A percentile compares a stretch with the other conserved stretches of the same genome.
phyloP scores from a whole-genome alignment of 2,329 filamentous ascomycete species.

The Akanthomyces dipterigenus region DNA sequence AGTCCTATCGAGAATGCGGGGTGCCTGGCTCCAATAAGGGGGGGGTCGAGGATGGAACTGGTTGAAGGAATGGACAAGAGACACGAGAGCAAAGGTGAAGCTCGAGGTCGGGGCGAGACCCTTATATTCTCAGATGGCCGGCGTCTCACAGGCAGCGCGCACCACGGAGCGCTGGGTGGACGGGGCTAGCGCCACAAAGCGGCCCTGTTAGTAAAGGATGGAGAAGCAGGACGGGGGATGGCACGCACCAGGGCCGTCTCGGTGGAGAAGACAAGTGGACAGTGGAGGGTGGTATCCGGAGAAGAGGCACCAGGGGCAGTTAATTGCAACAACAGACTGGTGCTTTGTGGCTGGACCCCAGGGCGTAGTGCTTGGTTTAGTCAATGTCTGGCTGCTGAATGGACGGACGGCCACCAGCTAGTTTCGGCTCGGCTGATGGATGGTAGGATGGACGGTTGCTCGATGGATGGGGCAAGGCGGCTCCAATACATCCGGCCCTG shows the following conservation, averaged over 20 bases:
- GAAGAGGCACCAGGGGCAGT: slow-evolving; percentile 5
- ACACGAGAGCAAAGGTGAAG: neutral
- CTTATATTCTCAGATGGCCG: slow-evolving; percentile 8
- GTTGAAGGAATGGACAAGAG: slow-evolving; percentile 5
- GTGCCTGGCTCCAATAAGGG: slow-evolving; percentile 5
- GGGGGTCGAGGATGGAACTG: neutral
- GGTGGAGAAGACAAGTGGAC: slow-evolving; percentile 8
- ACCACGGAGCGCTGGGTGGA: neutral
- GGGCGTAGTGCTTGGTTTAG: neutral
- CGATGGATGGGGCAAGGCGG: slow-evolving; percentile 7
- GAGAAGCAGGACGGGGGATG: slow-evolving; percentile 2
- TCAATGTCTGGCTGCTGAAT: neutral
- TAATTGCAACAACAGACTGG: slow-evolving; percentile 11
- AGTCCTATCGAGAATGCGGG: slow-evolving; percentile 9
- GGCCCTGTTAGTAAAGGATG: slow-evolving; percentile 9
- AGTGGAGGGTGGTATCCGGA: slow-evolving; percentile 14
- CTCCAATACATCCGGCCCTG: neutral
- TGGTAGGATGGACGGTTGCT: slow-evolving; percentile 13
- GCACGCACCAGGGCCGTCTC: slow-evolving; percentile 5
- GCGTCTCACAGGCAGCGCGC: slow-evolving; percentile 6
- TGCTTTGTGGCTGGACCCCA: slow-evolving; percentile 5
- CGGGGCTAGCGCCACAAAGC: slow-evolving; percentile 9
- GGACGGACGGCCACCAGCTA: neutral
- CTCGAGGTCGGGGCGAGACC: slow-evolving; percentile 5
- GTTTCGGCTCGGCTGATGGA: slow-evolving; percentile 3